phyloP scores from a whole-genome alignment of 306 rosid species.

The Erythrophleum fordii region DNA sequence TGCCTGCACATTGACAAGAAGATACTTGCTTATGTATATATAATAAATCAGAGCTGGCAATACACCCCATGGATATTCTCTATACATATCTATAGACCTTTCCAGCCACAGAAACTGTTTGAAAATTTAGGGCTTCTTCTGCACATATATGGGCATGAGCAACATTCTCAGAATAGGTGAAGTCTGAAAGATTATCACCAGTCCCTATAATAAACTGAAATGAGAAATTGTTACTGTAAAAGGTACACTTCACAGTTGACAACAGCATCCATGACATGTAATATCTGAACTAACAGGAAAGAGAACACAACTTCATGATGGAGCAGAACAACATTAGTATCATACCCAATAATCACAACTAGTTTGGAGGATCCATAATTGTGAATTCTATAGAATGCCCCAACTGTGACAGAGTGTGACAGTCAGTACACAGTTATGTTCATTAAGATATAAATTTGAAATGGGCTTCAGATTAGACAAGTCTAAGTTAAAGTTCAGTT shows the following conservation, averaged over 20 bases:
- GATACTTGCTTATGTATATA: constrained; percentile 31
- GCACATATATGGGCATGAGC: constrained; percentile 88
- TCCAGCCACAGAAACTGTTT: constrained; percentile 73
- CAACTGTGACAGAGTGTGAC: constrained; percentile 32
- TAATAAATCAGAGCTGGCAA: constrained; percentile 37
- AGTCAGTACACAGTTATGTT: constrained; percentile 25
- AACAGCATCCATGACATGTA: constrained; percentile 27
- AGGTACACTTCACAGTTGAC: constrained; percentile 18
- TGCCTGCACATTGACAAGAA: constrained; percentile 58
- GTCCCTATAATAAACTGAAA: constrained; percentile 91
- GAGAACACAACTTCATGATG: constrained; percentile 29
- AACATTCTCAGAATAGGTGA: constrained; percentile 83
- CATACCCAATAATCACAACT: constrained; percentile 6
- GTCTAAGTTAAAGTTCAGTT: constrained; percentile 24
- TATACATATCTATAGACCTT: constrained; percentile 56
- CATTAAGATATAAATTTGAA: constrained; percentile 4
- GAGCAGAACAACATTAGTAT: constrained; percentile 30
- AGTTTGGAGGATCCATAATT: constrained; percentile 11
- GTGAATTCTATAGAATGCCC: constrained; percentile 20
- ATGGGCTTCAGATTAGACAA: constrained; percentile 29
- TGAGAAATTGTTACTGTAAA: constrained; percentile 66
- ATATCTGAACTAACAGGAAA: constrained; percentile 26
- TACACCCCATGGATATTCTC: constrained; percentile 14
- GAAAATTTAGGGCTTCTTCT: constrained; percentile 75
- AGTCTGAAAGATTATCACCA: constrained; percentile 76